These are phyloP conservation scores for Vigna angularis DNA, from an alignment of 306 rosid species.

Conservation along the genomic window DNA sequence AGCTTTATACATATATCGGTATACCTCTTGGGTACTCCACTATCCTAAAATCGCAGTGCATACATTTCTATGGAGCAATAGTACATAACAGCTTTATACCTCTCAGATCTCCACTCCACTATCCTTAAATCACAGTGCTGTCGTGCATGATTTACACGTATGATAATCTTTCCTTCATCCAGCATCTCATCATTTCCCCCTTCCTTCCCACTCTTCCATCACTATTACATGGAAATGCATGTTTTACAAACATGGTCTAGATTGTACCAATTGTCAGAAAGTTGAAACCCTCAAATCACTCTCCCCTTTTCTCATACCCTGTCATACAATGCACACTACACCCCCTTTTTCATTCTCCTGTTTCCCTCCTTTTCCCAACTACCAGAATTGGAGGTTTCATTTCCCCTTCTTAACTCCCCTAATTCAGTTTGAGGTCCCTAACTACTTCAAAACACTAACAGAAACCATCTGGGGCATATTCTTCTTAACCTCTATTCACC, in stretches of 20 bases:
- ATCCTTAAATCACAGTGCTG: background rate
- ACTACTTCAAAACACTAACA: background rate
- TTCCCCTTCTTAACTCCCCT: slow-evolving; percentile 9
- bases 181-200: background rate
- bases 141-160: background rate
- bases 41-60: background rate
- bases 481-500: background rate
- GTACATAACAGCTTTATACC: background rate
- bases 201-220: background rate
- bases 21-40: background rate
- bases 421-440: slow-evolving; percentile 12
- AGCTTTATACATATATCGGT: background rate
- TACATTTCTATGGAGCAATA: background rate
- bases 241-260: background rate
- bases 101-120: background rate
- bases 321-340: background rate
- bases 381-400: background rate
- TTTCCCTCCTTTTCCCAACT: slow-evolving; percentile 11
- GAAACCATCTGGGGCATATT: slow-evolving; percentile 11
- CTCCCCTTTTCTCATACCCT: background rate
- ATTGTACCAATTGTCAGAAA: background rate
- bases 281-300: slow-evolving; percentile 16
- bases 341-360: background rate
- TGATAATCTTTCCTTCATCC: background rate
- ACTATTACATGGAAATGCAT: background rate